Conservation (phyloP, 805 yeast genomes). For the Candida loeiensis region DNA sequence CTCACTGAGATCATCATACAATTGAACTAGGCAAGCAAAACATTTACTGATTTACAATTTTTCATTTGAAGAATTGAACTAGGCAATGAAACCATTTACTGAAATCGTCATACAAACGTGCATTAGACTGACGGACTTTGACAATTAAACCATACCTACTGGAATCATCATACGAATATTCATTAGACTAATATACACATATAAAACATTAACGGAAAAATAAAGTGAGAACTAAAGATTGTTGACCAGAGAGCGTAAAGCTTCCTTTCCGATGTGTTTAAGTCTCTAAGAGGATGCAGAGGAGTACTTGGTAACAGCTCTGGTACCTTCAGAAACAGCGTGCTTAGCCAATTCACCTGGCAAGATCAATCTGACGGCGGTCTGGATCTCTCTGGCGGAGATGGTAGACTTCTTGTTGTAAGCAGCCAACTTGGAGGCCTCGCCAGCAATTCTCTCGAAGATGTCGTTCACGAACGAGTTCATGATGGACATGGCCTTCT, state of each 20-base stretch:
- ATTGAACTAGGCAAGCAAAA: too few relatives aligned
- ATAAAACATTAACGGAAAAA: constrained; percentile 11
- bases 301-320: constrained; percentile 96
- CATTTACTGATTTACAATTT: too few relatives aligned
- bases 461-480: constrained; percentile 98
- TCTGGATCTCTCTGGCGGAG: constrained; percentile 97
- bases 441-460: constrained; percentile 96
- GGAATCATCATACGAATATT: constrained; percentile 15
- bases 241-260: constrained; percentile 2
- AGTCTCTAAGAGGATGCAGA: constrained; percentile 46
- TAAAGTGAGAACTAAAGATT: constrained; percentile 2
- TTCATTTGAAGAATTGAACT: too few relatives aligned
- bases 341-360: constrained; percentile 99
- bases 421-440: constrained; percentile 97
- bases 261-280: constrained; percentile 4
- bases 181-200: constrained; percentile 16
- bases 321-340: constrained; percentile 98
- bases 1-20: too few relatives aligned
- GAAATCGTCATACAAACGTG: too few relatives aligned
- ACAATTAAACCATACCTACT: too few relatives aligned
- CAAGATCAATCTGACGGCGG: constrained; percentile 95
- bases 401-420: constrained; percentile 98
- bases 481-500: constrained; percentile 97
- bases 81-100: too few relatives aligned
- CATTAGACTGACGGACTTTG: too few relatives aligned